Evolutionary conservation across 1,284 basidiomycete species (phyloP).

Genomic region (Leccinum subrobustum): DNA sequence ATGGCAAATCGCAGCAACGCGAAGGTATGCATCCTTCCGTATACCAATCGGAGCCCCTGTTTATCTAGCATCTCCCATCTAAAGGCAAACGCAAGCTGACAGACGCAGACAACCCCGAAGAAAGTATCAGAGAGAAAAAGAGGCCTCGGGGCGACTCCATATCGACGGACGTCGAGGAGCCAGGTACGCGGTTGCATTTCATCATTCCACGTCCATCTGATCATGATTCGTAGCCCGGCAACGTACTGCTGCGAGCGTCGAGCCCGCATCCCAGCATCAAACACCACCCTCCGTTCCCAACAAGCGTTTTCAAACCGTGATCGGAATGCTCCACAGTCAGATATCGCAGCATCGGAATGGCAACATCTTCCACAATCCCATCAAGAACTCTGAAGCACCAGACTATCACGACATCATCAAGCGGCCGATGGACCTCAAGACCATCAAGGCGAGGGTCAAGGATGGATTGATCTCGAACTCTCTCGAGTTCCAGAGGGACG

Average conservation of each 20-base stretch:
- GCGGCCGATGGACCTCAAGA: slow-evolving; percentile 90
- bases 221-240: slow-evolving; percentile 25
- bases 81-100: slow-evolving; percentile 70
- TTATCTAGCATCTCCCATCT: neutral
- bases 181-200: slow-evolving; percentile 36
- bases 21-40: slow-evolving; percentile 20
- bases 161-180: slow-evolving; percentile 57
- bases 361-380: slow-evolving; percentile 88
- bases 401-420: slow-evolving; percentile 91
- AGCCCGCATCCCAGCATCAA: slow-evolving; percentile 27
- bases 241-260: slow-evolving; percentile 16
- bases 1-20: slow-evolving; percentile 16
- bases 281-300: slow-evolving; percentile 39
- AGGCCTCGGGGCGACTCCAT: slow-evolving; percentile 62
- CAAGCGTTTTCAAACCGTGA: slow-evolving; percentile 79
- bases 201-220: neutral
- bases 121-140: slow-evolving; percentile 59
- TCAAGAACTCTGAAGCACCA: slow-evolving; percentile 83
- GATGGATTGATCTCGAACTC: slow-evolving; percentile 80
- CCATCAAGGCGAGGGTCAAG: slow-evolving; percentile 78
- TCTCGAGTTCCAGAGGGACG: slow-evolving; percentile 85
- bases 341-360: slow-evolving; percentile 85
- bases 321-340: slow-evolving; percentile 75
- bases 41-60: neutral
- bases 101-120: slow-evolving; percentile 48